Base-by-base conservation (phyloP, 495 filamentous ascomycete genomes). In the Darksidea phi region DNA sequence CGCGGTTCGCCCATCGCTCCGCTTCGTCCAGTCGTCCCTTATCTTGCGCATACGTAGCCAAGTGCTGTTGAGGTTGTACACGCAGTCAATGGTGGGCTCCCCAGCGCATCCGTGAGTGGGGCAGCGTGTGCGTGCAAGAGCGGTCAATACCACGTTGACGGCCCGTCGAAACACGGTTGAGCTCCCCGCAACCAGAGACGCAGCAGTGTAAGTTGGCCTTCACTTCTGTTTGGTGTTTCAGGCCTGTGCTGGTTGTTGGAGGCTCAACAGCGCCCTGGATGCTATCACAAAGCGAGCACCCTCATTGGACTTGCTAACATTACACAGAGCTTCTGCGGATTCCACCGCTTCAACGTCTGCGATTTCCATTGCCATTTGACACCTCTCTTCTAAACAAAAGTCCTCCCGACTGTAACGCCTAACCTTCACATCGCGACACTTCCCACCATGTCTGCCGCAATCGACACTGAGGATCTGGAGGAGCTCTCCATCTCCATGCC, bases 381-480 rank as follows among this genome's bases (percentile, higher is more conserved):
- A 43, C 41, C 41, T 43, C 41, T 20, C 5, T n/a, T 20, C 5
- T n/a, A 15, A 15, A 43, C 41, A 43, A 4, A 15, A 4, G 15
- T n/a, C 15, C 41, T n/a, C 41, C 36, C 15, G 13, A 4, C 13
- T 20, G 3, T 4, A 4, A 43, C 20, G 15, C 13, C 28, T 6
- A 37, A 17, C 8, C 26, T 3, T 46, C 23, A 1, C 47, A 10
- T 24, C 34, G 6, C 25, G 10, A 10, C 18, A 18, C 52, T 36
- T 8, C 43, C 17, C 57, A 54, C 61, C 69, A 87, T 86, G 84
- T 75, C 82, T 37, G 78, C 80, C 21, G 72, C 78, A 49, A 82
- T 84, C 70, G 89, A 96, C 72, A 89, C 95, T 76, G 91, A 95
- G 75, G 91, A 96, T 76, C 85, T 96, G 49, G 91, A 95, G 77